Evolutionary conservation across 2,329 filamentous ascomycete species (phyloP).

Genomic region (Westerdykella aurantiaca): DNA sequence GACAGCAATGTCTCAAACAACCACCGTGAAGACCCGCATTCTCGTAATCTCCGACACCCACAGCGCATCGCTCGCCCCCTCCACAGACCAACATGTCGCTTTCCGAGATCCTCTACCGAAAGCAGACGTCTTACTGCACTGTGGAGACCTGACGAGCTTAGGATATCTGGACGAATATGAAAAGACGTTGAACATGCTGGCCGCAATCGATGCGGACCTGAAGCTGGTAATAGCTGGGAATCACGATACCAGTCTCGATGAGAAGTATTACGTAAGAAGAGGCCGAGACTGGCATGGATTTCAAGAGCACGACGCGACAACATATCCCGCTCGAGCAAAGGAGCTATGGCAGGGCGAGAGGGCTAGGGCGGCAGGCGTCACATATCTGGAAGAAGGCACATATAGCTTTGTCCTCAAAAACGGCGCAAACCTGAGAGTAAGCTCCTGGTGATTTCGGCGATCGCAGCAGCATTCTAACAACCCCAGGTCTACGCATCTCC

Average conservation of each 20-base stretch:
- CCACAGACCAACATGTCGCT: slow-evolving; percentile 6
- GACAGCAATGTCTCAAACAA: not conserved
- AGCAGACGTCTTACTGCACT: slow-evolving; percentile 52
- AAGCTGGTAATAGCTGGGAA: slow-evolving; percentile 61
- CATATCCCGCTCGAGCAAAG: slow-evolving; percentile 28
- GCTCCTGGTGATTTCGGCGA: not conserved
- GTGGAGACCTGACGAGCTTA: slow-evolving; percentile 53
- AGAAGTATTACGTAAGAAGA: slow-evolving; percentile 39
- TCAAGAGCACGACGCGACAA: slow-evolving; percentile 12
- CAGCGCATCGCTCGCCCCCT: slow-evolving; percentile 10
- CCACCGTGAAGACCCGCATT: slow-evolving; percentile 35
- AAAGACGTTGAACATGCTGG: slow-evolving; percentile 44
- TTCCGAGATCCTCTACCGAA: slow-evolving; percentile 42
- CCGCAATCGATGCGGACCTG: slow-evolving; percentile 46
- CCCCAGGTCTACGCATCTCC: slow-evolving; percentile 47
- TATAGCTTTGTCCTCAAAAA: slow-evolving; percentile 44
- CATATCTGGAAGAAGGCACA: slow-evolving; percentile 53
- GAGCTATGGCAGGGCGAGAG: slow-evolving; percentile 45
- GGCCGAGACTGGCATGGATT: slow-evolving; percentile 23
- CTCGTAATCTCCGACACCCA: slow-evolving; percentile 45
- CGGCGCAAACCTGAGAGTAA: slow-evolving; percentile 44
- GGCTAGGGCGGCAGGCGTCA: slow-evolving; percentile 44
- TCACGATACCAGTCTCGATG: slow-evolving; percentile 56
- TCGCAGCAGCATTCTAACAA: not conserved
- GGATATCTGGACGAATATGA: slow-evolving; percentile 47